These are phyloP conservation scores for Solanum paucissectum DNA, from an alignment of 257 asterid genomes.

Conservation along the genomic window DNA sequence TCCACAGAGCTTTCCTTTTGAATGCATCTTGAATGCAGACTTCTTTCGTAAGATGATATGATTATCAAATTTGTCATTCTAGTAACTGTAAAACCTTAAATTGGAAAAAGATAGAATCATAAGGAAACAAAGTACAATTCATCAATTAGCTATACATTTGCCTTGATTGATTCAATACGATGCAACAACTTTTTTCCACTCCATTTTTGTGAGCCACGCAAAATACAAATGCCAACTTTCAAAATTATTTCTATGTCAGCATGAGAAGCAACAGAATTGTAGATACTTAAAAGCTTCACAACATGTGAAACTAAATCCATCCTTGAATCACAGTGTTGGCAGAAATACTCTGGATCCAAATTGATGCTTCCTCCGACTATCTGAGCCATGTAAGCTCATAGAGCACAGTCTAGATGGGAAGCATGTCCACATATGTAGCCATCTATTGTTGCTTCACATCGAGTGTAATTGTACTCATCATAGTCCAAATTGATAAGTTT, in stretches of 20 bases:
- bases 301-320: slow-evolving; percentile 53
- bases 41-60: not conserved
- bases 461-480: slow-evolving; percentile 33
- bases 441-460: slow-evolving; percentile 41
- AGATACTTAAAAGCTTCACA: slow-evolving; percentile 28
- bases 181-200: slow-evolving; percentile 37
- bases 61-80: not conserved
- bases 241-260: slow-evolving; percentile 41
- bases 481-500: slow-evolving; percentile 21
- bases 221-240: slow-evolving; percentile 29
- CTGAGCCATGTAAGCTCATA: slow-evolving; percentile 71
- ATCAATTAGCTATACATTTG: slow-evolving; percentile 39
- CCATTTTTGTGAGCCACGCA: slow-evolving; percentile 40
- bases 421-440: slow-evolving; percentile 59
- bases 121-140: not conserved
- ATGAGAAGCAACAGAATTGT: slow-evolving; percentile 29
- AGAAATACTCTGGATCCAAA: slow-evolving; percentile 74
- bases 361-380: slow-evolving; percentile 72
- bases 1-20: not conserved
- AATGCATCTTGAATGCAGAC: not conserved
- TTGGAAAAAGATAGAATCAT: not conserved
- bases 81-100: not conserved
- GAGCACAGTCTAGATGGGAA: slow-evolving; percentile 63
- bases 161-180: slow-evolving; percentile 36
- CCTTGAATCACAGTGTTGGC: slow-evolving; percentile 77